Evolutionary conservation across 1,284 basidiomycete genomes (phyloP).

Genomic region (Hemileia vastatrix): DNA sequence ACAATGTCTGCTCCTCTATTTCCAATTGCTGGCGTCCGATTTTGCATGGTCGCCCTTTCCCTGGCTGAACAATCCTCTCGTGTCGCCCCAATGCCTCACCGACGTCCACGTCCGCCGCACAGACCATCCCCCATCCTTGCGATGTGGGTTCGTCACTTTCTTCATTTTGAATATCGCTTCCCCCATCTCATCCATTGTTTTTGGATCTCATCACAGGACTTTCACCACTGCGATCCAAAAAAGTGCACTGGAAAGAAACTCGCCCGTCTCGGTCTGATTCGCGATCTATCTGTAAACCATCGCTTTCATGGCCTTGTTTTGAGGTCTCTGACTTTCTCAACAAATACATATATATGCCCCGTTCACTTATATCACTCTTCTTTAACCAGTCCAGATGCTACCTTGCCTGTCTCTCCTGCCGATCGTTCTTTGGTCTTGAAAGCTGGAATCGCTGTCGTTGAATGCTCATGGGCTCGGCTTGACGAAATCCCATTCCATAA

Average conservation of each 20-base stretch:
- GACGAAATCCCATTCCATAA: conserved; percentile 90
- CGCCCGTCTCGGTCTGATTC: conserved; percentile 71
- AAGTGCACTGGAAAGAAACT: conserved; percentile 94
- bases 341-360: not conserved
- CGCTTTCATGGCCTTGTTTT: conserved; percentile 85
- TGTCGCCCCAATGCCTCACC: no score
- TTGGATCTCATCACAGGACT: no score
- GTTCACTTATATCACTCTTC: conserved; percentile 6
- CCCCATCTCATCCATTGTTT: no score
- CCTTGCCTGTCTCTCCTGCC: conserved; percentile 65
- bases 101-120: no score
- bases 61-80: no score
- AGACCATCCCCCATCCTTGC: no score
- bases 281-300: conserved; percentile 70
- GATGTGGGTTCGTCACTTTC: no score
- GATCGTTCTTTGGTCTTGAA: conserved; percentile 71
- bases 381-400: conserved; percentile 62
- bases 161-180: no score
- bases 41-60: no score
- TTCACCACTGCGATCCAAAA: conserved; percentile 90
- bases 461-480: conserved; percentile 92
- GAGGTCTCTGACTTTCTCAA: conserved; percentile 57
- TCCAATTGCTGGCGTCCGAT: no score
- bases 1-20: no score
- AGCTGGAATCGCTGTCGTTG: conserved; percentile 82